Conservation (phyloP, 208 protist species). For the Strigomonas culicis region DNA sequence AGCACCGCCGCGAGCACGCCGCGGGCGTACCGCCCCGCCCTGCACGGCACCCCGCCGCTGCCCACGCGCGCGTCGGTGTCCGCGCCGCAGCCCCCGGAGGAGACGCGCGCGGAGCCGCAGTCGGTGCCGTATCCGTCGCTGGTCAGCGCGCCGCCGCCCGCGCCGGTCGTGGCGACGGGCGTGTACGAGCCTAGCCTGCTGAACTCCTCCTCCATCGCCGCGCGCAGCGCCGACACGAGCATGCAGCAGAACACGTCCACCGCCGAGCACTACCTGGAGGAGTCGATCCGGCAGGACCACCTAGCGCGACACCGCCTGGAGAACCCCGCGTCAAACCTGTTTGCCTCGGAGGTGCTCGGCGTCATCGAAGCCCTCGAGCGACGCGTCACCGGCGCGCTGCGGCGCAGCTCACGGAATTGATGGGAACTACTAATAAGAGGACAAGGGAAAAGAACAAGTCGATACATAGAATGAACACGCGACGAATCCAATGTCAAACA, state of each 20-base stretch:
- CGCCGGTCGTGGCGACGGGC: not conserved
- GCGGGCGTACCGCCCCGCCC: not conserved
- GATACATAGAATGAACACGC: slow-evolving; percentile 2
- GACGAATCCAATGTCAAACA: no score
- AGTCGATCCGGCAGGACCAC: not conserved
- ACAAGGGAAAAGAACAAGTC: not conserved
- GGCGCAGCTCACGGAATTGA: slow-evolving; percentile 15
- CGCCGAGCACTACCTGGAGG: slow-evolving; percentile 7
- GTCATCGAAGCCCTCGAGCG: slow-evolving; percentile 80
- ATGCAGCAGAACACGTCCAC: not conserved
- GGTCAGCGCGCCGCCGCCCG: not conserved
- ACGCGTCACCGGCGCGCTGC: slow-evolving; percentile 61
- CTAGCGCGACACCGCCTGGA: not conserved
- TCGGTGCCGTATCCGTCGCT: slow-evolving; percentile 3
- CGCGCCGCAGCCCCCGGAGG: not conserved
- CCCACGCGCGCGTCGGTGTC: not conserved
- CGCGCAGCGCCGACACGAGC: slow-evolving; percentile 13
- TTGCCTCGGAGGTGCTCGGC: slow-evolving; percentile 73
- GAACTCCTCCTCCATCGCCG: slow-evolving; percentile 16
- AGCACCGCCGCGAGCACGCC: not conserved
- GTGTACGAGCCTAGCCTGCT: slow-evolving; percentile 1
- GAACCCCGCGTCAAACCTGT: slow-evolving; percentile 23
- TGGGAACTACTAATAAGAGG: not conserved
- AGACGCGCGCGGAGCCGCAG: not conserved
- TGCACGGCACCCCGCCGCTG: not conserved